Evolutionary conservation across 2,329 filamentous ascomycete species (phyloP).

Genomic region (Apiospora arundinis): DNA sequence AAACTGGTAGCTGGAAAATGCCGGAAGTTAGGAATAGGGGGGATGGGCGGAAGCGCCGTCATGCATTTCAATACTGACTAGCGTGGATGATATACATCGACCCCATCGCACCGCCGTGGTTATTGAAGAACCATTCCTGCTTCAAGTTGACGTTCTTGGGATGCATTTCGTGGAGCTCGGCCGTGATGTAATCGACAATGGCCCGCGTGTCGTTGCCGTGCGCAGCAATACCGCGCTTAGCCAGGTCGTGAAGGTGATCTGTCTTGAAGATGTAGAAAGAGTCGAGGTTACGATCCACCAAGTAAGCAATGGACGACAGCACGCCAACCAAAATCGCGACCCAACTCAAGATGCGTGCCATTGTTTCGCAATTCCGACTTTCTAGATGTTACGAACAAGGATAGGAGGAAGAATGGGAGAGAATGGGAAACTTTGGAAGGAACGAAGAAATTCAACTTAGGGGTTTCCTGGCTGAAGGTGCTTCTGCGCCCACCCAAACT

Average conservation of each 20-base stretch:
- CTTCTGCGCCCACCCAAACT: too few relatives aligned
- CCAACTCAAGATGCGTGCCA: too few relatives aligned
- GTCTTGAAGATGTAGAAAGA: slow-evolving; percentile 79
- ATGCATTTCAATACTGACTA: slow-evolving; percentile 61
- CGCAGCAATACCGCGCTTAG: slow-evolving; percentile 66
- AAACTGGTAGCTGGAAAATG: slow-evolving; percentile 19
- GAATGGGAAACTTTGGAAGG: too few relatives aligned
- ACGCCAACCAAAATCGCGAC: slow-evolving; percentile 40
- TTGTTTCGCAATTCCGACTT: too few relatives aligned
- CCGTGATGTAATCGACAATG: slow-evolving; percentile 73
- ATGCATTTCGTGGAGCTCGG: slow-evolving; percentile 65
- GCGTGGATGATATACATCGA: slow-evolving; percentile 91
- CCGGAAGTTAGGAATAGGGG: background rate
- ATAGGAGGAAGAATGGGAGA: too few relatives aligned
- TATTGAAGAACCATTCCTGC: slow-evolving; percentile 91
- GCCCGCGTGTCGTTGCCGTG: slow-evolving; percentile 78
- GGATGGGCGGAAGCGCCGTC: too few relatives aligned
- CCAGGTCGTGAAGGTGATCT: slow-evolving; percentile 71
- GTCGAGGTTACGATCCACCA: slow-evolving; percentile 64
- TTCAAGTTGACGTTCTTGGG: slow-evolving; percentile 67
- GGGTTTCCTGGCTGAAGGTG: too few relatives aligned
- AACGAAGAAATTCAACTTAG: too few relatives aligned
- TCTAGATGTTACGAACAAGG: too few relatives aligned
- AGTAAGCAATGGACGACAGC: slow-evolving; percentile 58
- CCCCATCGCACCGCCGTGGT: slow-evolving; percentile 89